Percentiles rank a stretch among this genome's conserved stretches.
Conservation (phyloP, 139 green algal species). For the Tetradesmus obliquus region DNA sequence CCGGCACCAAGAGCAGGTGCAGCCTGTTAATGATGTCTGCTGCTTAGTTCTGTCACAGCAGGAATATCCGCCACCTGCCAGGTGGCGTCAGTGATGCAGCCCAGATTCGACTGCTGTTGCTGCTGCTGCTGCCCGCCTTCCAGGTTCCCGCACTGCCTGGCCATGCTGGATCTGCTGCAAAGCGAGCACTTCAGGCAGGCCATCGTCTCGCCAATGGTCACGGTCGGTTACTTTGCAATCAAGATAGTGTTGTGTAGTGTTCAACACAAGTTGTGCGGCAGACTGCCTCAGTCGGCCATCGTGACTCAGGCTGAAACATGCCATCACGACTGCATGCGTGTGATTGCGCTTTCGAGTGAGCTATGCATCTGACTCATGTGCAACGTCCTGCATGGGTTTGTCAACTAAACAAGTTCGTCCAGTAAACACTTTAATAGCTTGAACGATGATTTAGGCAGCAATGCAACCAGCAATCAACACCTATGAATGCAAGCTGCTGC, state of each 20-base stretch:
- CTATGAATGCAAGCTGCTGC: neutral
- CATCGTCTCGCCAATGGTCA: slow-evolving; percentile 64
- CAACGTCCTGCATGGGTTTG: too few relatives aligned
- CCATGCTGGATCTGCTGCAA: slow-evolving; percentile 89
- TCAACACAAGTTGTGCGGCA: neutral
- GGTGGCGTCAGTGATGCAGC: neutral
- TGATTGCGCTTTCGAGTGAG: too few relatives aligned
- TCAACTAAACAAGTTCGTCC: too few relatives aligned
- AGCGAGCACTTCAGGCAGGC: slow-evolving; percentile 79
- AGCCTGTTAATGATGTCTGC: too few relatives aligned
- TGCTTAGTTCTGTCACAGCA: too few relatives aligned
- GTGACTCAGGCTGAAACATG: neutral
- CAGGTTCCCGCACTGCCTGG: slow-evolving; percentile 89
- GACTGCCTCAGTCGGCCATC: neutral
- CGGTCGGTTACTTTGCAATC: slow-evolving; percentile 14
- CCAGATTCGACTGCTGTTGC: neutral
- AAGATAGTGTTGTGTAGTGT: neutral
- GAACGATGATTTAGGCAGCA: neutral
- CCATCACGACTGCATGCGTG: neutral
- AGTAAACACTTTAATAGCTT: too few relatives aligned
- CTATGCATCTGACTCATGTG: too few relatives aligned
- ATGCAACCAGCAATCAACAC: neutral
- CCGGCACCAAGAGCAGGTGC: too few relatives aligned
- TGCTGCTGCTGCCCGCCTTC: neutral
- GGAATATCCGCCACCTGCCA: too few relatives aligned